Percentiles rank a stretch among this genome's conserved stretches.
Conservation (phyloP, 495 filamentous ascomycete species). For the Tuber magnatum region DNA sequence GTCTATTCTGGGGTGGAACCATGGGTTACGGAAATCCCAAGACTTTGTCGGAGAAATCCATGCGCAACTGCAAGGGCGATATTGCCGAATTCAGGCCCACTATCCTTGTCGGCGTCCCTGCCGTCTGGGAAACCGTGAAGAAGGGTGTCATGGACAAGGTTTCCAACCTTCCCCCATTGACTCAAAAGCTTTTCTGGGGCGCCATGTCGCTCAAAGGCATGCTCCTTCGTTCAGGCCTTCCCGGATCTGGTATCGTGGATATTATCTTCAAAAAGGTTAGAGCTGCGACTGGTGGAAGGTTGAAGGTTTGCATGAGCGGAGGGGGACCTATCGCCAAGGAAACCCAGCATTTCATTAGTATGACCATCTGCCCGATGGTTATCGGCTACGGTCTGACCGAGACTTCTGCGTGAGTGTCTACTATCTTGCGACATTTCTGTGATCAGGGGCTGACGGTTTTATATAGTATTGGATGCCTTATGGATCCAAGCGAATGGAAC, state of each 20-base stretch:
- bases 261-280: conserved; percentile 86
- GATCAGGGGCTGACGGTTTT: conserved; percentile 19
- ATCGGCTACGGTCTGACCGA: conserved; percentile 90
- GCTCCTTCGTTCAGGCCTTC: conserved; percentile 67
- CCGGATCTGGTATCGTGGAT: conserved; percentile 65
- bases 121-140: conserved; percentile 97
- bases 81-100: conserved; percentile 90
- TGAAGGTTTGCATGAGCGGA: conserved; percentile 78
- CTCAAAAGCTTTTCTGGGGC: conserved; percentile 85
- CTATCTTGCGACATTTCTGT: neutral
- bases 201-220: conserved; percentile 77
- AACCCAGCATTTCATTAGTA: conserved; percentile 78
- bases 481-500: conserved; percentile 86
- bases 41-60: conserved; percentile 80
- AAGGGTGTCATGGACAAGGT: conserved; percentile 90
- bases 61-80: conserved; percentile 91
- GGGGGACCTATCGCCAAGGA: conserved; percentile 81
- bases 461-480: conserved; percentile 70
- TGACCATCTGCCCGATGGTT: conserved; percentile 83
- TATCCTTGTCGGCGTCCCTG: conserved; percentile 87
- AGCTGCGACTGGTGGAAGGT: conserved; percentile 75
- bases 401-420: conserved; percentile 56
- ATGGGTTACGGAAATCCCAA: conserved; percentile 97
- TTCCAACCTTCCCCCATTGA: conserved; percentile 62
- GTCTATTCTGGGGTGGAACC: conserved; percentile 85